Evolutionary conservation across 805 yeast species (phyloP), one percentile per base, ranked within the genome.

Genomic region (Candida boleticola): DNA sequence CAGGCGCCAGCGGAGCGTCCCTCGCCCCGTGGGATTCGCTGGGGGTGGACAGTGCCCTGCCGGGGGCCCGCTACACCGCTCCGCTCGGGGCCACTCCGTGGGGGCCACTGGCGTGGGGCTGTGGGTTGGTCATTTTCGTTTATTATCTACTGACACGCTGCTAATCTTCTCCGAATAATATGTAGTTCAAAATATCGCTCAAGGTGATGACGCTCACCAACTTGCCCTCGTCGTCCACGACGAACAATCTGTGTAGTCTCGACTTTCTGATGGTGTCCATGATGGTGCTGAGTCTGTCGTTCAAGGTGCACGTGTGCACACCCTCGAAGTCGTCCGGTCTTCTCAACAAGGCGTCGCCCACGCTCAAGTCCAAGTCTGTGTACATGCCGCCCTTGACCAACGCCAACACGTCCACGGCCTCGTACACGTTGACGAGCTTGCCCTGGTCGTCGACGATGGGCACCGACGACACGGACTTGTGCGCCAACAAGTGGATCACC

Each of bases 271-370:
- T 89, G 27, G 96, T 90, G 60, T 90, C 97, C 82, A 93, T 77
- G 43, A 93, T 85, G 13, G 95, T 88, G 47, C 92, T 84, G 44
- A 93, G 69, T 48, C 90, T 76, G 61, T 93, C 99, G 51, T 82
- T 77, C 50, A 82, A 74, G 0, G 97, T 88, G 65, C 99, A 93
- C 0, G 98, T 93, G 64, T 89, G 88, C 11, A 93, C 98, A 45
- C 99, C 99, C 64, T 93, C 98, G 55, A 92, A 93, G 60, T 93
- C 97, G 52, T 90, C 97, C 3, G 96, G 83, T 58, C 96, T 74
- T 64, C 96, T 81, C 81, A 93, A 80, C 40, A 93, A 71, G 0
- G 98, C 98, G 63, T 93, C 97, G 3, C 99, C 99, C 3, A 93
- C 97, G 44, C 92, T 83, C 51, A 93, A 71, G 30, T 89, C 85